Evolutionary conservation across 1,284 basidiomycete genomes (phyloP), one percentile per base, ranked within the genome.

Genomic region (Marasmius oreades): DNA sequence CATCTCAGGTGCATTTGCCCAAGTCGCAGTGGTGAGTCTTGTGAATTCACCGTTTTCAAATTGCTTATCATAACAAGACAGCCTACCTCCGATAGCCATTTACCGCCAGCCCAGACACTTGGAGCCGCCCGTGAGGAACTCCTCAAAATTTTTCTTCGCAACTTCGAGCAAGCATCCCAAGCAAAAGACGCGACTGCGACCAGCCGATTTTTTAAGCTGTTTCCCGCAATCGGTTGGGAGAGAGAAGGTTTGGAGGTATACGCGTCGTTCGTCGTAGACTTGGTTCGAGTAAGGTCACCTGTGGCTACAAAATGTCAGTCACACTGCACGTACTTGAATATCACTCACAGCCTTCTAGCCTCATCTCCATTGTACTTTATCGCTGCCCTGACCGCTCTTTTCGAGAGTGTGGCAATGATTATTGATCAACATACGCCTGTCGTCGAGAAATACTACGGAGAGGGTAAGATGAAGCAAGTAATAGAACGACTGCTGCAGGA

Each of bases 391-490:
- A 98, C 95, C 0, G 87, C 90, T 1, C 79, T 99, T 0, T 95
- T 98, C 63, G 97, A 99, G 73, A 91, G 90, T 55, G 89, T 99
- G 44, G 97, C 96, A 1, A 85, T 93, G 75, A 94, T 99, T 59
- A 88, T 99, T 42, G 95, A 96, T 66, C 95, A 98, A 67, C 97
- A 99, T 69, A 95, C 97, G 66, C 92, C 95, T 1, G 86, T 99
- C 1, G 96, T 99, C 0, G 95, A 98, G 69, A 96, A 96, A 71
- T 97, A 99, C 70, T 99, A 99, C 66, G 97, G 95, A 0, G 65
- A 71, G 4, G 90, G 92, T 1, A 89, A 90, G 66, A 97, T 97
- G 95, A 75, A 78, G 28, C 81, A 75, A 20, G 95, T 99, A 14
- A 83, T 95, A 2, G 77, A 80, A 14, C 80, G 86, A 39, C 76